Base-by-base conservation (phyloP, 768 basidiomycete genomes). In the Vararia minispora region DNA sequence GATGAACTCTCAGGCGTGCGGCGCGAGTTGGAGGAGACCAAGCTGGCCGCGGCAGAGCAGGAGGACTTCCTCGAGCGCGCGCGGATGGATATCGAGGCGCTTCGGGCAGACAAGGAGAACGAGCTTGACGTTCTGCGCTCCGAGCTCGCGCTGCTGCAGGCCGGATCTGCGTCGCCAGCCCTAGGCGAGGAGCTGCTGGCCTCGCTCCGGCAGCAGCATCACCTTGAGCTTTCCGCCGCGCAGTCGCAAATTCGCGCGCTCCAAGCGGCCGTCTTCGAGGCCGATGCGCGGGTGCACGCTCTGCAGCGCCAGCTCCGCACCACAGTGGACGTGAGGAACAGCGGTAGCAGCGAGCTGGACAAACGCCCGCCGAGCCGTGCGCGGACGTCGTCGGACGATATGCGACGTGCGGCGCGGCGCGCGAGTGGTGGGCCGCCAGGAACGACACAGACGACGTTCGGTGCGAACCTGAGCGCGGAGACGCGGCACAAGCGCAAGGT, bases 401-500 rank as follows among this genome's bases (percentile, higher is more conserved):
- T 62, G 24, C 62, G 62, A 13, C 58, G 60, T 13, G 56, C 55
- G 29, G 62, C 66, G 16, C 49, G 47, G 39, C 35, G 51, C 24
- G 43, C 53, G 9, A 39, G 43, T 17, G 39, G 42, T 52, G 44
- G 46, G 57, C 62, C 31, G 49, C 61, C 68, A 50, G 63, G 26
- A 31, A 41, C 46, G 20, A 32, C 49, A 35, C 49, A 38, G 39
- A 51, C 46, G 44, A 48, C 64, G 53, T 71, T 28, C 63, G 73
- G 20, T 68, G 79, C 18, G 21, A 71, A 69, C 35, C 66, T 90
- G 33, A 74, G 81, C 6, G 71, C 81, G 0, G 82, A 86, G 57
- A 79, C 81, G 25, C 64, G 72, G 21, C 86, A 89, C 58, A 88
- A 88, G 52, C 79, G 87, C 39, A 73, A 76, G 49, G 76, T 87